Percentiles rank a stretch among this genome's conserved stretches.
These are phyloP conservation scores for Eucalyptus shirleyi DNA, from an alignment of 345 rosid genomes.

Conservation along the genomic window DNA sequence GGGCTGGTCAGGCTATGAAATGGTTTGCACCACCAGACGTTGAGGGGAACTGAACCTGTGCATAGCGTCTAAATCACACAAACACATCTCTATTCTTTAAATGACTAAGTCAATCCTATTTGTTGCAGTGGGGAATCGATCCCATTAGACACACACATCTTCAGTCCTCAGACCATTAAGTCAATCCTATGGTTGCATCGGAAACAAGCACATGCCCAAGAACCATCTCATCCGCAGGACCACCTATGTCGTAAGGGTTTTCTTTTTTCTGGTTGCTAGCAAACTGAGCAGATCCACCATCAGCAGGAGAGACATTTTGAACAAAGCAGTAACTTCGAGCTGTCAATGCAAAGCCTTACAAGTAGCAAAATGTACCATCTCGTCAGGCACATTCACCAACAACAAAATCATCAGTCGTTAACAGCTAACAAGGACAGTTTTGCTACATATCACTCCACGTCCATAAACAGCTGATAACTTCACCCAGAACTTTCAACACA, in stretches of 20 bases:
- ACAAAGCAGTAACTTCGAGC: neutral
- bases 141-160: neutral
- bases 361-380: neutral
- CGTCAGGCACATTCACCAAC: neutral
- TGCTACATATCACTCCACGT: accelerated
- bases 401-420: neutral
- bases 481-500: neutral
- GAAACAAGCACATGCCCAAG: neutral
- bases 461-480: neutral
- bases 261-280: neutral
- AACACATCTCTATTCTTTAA: neutral
- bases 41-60: neutral
- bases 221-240: neutral
- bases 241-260: neutral
- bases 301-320: neutral
- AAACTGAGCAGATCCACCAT: neutral
- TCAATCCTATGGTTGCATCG: accelerated
- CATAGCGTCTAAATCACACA: neutral
- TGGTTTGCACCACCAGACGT: accelerated
- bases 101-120: neutral
- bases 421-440: neutral
- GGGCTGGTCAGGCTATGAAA: neutral
- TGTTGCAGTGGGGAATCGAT: neutral
- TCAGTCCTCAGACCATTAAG: neutral
- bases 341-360: neutral